Percentiles rank a stretch among this genome's conserved stretches.
phyloP scores from a whole-genome alignment of 2,329 filamentous ascomycete species.

The Pestalotiopsis sp. region DNA sequence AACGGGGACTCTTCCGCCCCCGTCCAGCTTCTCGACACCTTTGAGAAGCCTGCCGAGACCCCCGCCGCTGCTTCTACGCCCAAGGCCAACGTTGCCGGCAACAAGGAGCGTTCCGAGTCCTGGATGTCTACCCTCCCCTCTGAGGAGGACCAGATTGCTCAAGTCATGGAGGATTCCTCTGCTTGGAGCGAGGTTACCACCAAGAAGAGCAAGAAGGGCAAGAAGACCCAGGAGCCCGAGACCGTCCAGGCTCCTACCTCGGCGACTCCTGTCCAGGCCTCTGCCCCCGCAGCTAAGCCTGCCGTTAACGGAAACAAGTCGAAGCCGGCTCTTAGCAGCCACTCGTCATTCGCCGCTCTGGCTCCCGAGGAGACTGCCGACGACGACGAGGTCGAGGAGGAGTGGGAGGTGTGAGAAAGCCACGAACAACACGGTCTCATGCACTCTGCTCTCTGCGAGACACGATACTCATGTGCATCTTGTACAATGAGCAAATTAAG shows the following conservation, averaged over 20 bases:
- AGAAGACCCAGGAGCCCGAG: slow-evolving; percentile 41
- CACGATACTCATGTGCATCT: neutral
- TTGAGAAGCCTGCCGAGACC: slow-evolving; percentile 37
- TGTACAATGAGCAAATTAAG: neutral
- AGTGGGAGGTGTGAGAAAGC: slow-evolving; percentile 35
- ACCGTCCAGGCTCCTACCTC: slow-evolving; percentile 35
- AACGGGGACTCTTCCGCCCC: slow-evolving; percentile 32
- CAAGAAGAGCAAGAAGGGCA: slow-evolving; percentile 43
- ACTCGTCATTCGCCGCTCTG: slow-evolving; percentile 35
- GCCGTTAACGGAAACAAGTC: slow-evolving; percentile 31
- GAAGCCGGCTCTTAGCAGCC: slow-evolving; percentile 33
- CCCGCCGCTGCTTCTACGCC: slow-evolving; percentile 35
- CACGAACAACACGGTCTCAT: neutral
- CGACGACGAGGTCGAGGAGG: slow-evolving; percentile 33
- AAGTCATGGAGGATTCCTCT: slow-evolving; percentile 54
- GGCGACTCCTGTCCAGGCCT: slow-evolving; percentile 20
- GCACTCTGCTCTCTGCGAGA: neutral
- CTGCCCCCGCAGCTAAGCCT: slow-evolving; percentile 18
- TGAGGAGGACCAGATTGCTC: slow-evolving; percentile 62
- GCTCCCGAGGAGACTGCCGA: slow-evolving; percentile 33
- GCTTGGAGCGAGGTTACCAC: slow-evolving; percentile 62
- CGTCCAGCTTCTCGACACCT: slow-evolving; percentile 61
- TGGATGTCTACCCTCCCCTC: slow-evolving; percentile 58
- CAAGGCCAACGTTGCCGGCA: slow-evolving; percentile 32
- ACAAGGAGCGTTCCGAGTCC: slow-evolving; percentile 36